These are phyloP conservation scores for Cyberlindnera japonica DNA, from an alignment of 805 yeast species.

Conservation along the genomic window DNA sequence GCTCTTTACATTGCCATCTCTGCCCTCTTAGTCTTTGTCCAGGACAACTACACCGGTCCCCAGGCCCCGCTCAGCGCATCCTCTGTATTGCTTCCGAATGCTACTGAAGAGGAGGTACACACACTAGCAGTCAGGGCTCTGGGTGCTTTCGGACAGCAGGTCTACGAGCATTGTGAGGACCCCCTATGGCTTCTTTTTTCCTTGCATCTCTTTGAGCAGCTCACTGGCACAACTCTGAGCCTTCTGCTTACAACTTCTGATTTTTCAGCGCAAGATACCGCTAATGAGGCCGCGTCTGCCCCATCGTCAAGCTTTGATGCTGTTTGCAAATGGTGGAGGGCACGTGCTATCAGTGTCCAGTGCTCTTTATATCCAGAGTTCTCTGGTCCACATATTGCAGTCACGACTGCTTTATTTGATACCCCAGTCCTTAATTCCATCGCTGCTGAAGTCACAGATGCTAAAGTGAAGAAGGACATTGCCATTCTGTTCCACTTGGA, in stretches of 20 bases:
- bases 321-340: conserved; percentile 69
- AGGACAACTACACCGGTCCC: conserved; percentile 84
- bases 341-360: conserved; percentile 63
- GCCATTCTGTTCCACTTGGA: conserved; percentile 59
- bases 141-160: conserved; percentile 61
- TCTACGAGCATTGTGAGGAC: conserved; percentile 56
- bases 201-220: conserved; percentile 39
- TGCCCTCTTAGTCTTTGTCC: conserved; percentile 64
- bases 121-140: conserved; percentile 36
- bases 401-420: conserved; percentile 33
- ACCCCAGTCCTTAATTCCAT: conserved; percentile 19
- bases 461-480: conserved; percentile 34
- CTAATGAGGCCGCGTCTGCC: conserved; percentile 18
- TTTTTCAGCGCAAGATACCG: conserved; percentile 28
- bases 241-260: conserved; percentile 24
- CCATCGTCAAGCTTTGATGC: conserved; percentile 31
- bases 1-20: conserved; percentile 41
- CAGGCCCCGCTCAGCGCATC: conserved; percentile 38
- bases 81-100: conserved; percentile 25
- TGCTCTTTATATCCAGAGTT: conserved; percentile 62
- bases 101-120: conserved; percentile 18
- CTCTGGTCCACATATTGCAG: conserved; percentile 41
- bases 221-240: conserved; percentile 32
- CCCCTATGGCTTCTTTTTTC: conserved; percentile 45
- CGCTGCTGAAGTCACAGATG: conserved; percentile 25